Evolutionary conservation across 2,329 filamentous ascomycete species (phyloP), one percentile per base, ranked within the genome.

Genomic region (Scopulariopsis brevicaulis): DNA sequence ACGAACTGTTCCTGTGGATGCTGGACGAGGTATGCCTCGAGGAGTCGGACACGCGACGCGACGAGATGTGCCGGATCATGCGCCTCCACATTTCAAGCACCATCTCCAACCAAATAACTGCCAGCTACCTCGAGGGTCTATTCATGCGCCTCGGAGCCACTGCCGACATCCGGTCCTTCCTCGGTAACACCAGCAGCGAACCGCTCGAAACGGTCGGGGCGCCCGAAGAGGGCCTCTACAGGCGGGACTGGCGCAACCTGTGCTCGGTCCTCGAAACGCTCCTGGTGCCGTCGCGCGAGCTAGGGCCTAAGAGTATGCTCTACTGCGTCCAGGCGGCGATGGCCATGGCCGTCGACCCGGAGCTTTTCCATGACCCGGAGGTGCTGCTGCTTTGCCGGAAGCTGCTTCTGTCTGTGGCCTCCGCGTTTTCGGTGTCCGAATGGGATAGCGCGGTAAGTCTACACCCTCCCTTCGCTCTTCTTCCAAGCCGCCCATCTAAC

Each of bases 1-100:
- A 89, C 60, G 78, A 86, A 58, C 65, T 90, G 1, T 77, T 89
- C 55, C 64, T 78, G 18, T 92, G 88, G 87, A 73, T 90, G 3
- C 65, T 87, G 6, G 71, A 80, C 55, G 78, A 85, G 70, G 71
- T 85, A 24, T 81, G 78, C 58, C 66, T 73, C 1, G 83, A 88
- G 63, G 40, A 40, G 15, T 57, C 48, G 7, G 46, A 22, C 20
- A 10, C 52, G 11, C n/a, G 48, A 32, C 50, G 55, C 25, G 55
- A 43, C 15, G 32, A 40, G 14, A 70, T 72, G 48, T 78, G 79
- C 35, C 71, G 76, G 50, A 74, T 81, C 52, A 67, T 89, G 50
- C 77, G 83, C 55, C 68, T 76, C 58, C 80, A 85, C 59, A 90
- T 90, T 66, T 73, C 77, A 58, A 77, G 77, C 52, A 68, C 90